These are phyloP conservation scores for Lycium barbarum DNA, from an alignment of 257 asterid genomes.

Conservation along the genomic window DNA sequence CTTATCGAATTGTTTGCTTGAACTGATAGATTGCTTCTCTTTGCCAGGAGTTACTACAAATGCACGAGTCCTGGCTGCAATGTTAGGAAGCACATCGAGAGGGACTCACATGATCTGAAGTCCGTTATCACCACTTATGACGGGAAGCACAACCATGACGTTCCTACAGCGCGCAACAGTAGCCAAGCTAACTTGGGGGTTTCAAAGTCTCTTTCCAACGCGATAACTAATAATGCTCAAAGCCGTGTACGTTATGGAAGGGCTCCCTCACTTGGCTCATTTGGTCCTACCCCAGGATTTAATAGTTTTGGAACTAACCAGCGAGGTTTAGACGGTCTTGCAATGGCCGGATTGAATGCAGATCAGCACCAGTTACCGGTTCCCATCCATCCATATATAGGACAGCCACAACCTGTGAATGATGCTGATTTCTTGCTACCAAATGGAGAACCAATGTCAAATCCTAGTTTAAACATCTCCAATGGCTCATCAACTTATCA, in stretches of 20 bases:
- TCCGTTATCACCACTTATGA: constrained; percentile 81
- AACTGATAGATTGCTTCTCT: not conserved
- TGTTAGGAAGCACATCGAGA: constrained; percentile 83
- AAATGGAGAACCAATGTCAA: constrained; percentile 59
- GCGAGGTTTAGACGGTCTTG: constrained; percentile 42
- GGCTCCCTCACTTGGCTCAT: constrained; percentile 48
- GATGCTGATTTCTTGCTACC: constrained; percentile 53
- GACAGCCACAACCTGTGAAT: constrained; percentile 40
- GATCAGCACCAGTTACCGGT: constrained; percentile 46
- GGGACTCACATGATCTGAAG: constrained; percentile 76
- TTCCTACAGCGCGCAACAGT: constrained; percentile 76
- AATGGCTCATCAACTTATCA: constrained; percentile 57
- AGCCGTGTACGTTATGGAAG: constrained; percentile 50
- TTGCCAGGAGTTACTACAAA: constrained; percentile 84
- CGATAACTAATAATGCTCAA: constrained; percentile 40
- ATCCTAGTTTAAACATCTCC: constrained; percentile 48
- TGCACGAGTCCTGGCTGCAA: constrained; percentile 81
- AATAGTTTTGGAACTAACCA: constrained; percentile 56
- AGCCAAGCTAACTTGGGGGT: constrained; percentile 52
- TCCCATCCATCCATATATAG: constrained; percentile 50
- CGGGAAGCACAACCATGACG: constrained; percentile 86
- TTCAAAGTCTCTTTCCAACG: constrained; percentile 35
- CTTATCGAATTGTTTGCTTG: not conserved
- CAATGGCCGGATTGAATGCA: constrained; percentile 48
- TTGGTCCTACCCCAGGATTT: constrained; percentile 46